A percentile compares a stretch with the other conserved stretches of the same genome.
Evolutionary conservation across 805 yeast genomes (phyloP).

Genomic region (Yamadazyma sp.): DNA sequence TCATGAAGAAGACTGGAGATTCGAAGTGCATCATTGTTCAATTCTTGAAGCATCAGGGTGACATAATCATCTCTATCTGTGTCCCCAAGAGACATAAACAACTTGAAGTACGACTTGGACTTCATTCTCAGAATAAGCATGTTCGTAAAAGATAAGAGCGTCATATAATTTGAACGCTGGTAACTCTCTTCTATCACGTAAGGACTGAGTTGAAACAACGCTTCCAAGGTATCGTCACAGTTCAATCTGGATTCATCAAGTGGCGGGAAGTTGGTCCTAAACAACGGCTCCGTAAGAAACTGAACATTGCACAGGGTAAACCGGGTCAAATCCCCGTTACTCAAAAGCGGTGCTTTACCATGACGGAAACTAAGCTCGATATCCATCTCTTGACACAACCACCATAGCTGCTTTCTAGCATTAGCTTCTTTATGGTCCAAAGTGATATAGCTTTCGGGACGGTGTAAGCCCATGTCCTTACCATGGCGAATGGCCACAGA

Average conservation of each 20-base stretch:
- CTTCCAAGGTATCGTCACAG: conserved; percentile 1
- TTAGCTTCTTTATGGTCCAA: conserved; percentile 20
- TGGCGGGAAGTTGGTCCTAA: background rate
- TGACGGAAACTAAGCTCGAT: conserved; percentile 37
- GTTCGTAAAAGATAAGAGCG: conserved; percentile 1
- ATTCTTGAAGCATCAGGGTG: conserved; percentile 22
- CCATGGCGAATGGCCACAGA: conserved; percentile 39
- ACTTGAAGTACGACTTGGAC: conserved; percentile 26
- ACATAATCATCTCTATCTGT: conserved; percentile 20
- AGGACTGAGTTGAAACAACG: conserved; percentile 2
- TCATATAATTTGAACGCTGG: background rate
- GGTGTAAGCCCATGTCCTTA: conserved; percentile 41
- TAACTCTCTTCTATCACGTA: conserved; percentile 2
- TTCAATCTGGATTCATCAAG: background rate
- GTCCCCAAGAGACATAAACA: conserved; percentile 31
- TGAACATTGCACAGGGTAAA: conserved; percentile 1
- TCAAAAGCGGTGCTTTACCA: conserved; percentile 41
- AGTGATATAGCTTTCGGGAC: conserved; percentile 27
- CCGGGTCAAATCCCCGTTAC: conserved; percentile 11
- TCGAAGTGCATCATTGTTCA: conserved; percentile 26
- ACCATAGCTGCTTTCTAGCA: conserved; percentile 33
- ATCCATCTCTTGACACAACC: conserved; percentile 34
- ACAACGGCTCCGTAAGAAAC: background rate
- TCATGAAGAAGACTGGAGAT: conserved; percentile 17
- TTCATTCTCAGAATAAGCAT: conserved; percentile 25